Conservation (phyloP, 2,329 filamentous ascomycete species). For the Diplodia intermedia region DNA sequence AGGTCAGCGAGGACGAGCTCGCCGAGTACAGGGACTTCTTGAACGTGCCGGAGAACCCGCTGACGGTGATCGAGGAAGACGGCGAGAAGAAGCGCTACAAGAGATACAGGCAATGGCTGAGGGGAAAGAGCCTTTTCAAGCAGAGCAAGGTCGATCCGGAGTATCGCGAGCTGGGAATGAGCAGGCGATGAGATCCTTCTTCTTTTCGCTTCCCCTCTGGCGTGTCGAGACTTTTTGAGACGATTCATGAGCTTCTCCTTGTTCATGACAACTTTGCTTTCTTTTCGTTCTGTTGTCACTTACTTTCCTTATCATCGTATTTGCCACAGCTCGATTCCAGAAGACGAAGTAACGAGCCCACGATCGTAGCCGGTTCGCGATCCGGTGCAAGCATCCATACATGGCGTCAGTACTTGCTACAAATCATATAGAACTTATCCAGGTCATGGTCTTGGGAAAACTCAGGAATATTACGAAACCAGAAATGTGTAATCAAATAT, state of each 20-base stretch:
- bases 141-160: slow-evolving; percentile 68
- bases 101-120: slow-evolving; percentile 92
- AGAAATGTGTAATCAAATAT: no score
- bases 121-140: slow-evolving; percentile 95
- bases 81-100: slow-evolving; percentile 93
- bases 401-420: no score
- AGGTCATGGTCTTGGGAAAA: no score
- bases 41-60: slow-evolving; percentile 76
- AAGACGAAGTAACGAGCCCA: background rate
- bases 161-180: slow-evolving; percentile 38
- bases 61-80: slow-evolving; percentile 89
- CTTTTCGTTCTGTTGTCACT: no score
- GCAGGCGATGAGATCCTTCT: background rate
- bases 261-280: no score
- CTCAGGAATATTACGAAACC: no score
- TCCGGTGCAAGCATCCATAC: no score
- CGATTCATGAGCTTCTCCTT: background rate
- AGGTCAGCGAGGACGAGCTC: slow-evolving; percentile 68
- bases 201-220: background rate
- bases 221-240: background rate
- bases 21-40: slow-evolving; percentile 79
- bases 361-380: no score
- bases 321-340: background rate
- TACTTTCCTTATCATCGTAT: background rate
- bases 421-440: no score